phyloP scores from a whole-genome alignment of 352 stramenopile species.

The Phytophthora nicotianae region DNA sequence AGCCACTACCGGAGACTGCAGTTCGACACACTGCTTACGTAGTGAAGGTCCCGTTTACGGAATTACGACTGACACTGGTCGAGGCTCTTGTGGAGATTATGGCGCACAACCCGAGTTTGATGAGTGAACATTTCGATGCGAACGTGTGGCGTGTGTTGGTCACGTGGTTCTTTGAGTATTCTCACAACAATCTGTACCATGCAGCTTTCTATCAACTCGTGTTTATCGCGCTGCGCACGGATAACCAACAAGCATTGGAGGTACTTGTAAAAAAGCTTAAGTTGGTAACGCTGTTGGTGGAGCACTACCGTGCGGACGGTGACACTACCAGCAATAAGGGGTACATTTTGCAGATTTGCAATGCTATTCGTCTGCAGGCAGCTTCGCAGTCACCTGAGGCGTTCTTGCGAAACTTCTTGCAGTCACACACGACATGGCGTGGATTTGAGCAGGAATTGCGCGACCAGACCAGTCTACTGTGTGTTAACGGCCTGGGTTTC shows the following conservation, averaged over 20 bases:
- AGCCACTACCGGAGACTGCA: slow-evolving; percentile 56
- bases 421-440: slow-evolving; percentile 88
- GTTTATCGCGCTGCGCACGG: slow-evolving; percentile 85
- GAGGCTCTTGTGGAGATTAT: slow-evolving; percentile 87
- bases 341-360: slow-evolving; percentile 90
- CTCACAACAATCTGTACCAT: slow-evolving; percentile 93
- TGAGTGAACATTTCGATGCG: slow-evolving; percentile 77
- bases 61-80: slow-evolving; percentile 87
- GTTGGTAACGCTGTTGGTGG: slow-evolving; percentile 81
- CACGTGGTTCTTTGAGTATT: slow-evolving; percentile 92
- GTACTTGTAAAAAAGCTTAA: slow-evolving; percentile 90
- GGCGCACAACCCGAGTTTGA: slow-evolving; percentile 71
- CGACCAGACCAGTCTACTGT: slow-evolving; percentile 54
- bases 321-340: slow-evolving; percentile 81
- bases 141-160: slow-evolving; percentile 89
- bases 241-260: slow-evolving; percentile 81
- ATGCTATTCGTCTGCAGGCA: slow-evolving; percentile 88
- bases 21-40: slow-evolving; percentile 89
- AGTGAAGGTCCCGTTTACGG: slow-evolving; percentile 90
- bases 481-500: slow-evolving; percentile 75
- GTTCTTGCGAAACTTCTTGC: slow-evolving; percentile 90
- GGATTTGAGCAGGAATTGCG: slow-evolving; percentile 75
- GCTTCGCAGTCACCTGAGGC: slow-evolving; percentile 86
- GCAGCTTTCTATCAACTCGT: slow-evolving; percentile 90
- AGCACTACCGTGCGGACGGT: slow-evolving; percentile 75